A percentile compares a stretch with the other conserved stretches of the same genome.
These are phyloP conservation scores for Vickermania spadyakhi DNA, from an alignment of 208 protist genomes.

Conservation along the genomic window DNA sequence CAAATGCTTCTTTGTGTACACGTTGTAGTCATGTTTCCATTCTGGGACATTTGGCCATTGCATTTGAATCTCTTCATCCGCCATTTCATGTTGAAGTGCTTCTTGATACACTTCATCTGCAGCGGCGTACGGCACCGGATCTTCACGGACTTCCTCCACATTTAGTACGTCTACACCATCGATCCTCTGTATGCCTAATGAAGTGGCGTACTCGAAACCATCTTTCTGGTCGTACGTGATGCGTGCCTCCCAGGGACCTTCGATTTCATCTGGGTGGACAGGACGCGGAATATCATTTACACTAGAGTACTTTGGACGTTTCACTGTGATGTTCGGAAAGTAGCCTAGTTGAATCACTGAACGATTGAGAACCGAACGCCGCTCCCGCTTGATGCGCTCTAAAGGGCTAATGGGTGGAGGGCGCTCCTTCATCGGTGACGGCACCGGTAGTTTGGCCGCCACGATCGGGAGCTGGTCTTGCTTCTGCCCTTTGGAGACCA, in stretches of 20 bases:
- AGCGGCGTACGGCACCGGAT: conserved; percentile 41
- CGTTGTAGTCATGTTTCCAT: conserved; percentile 85
- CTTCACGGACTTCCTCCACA: conserved; percentile 21
- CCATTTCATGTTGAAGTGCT: conserved; percentile 53
- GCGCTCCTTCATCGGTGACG: conserved; percentile 29
- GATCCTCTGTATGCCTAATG: conserved; percentile 41
- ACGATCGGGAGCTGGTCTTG: conserved; percentile 13
- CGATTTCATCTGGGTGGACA: conserved; percentile 84
- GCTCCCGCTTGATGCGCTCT: conserved; percentile 64
- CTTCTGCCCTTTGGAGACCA: neutral
- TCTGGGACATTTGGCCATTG: conserved; percentile 79
- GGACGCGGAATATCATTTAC: conserved; percentile 59
- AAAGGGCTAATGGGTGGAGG: conserved; percentile 47
- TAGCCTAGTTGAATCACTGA: conserved; percentile 71
- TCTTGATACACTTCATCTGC: conserved; percentile 71
- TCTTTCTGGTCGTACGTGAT: conserved; percentile 75
- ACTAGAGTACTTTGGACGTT: conserved; percentile 22
- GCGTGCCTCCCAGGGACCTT: conserved; percentile 74
- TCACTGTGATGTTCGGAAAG: conserved; percentile 71
- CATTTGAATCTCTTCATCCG: conserved; percentile 72
- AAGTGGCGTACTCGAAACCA: conserved; percentile 55
- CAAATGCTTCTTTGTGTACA: conserved; percentile 58
- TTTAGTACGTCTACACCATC: conserved; percentile 55
- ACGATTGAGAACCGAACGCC: conserved; percentile 43
- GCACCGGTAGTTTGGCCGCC: conserved; percentile 59